Evolutionary conservation across 73 alveolate genomes (phyloP).

Genomic region (Stentor roeselii): DNA sequence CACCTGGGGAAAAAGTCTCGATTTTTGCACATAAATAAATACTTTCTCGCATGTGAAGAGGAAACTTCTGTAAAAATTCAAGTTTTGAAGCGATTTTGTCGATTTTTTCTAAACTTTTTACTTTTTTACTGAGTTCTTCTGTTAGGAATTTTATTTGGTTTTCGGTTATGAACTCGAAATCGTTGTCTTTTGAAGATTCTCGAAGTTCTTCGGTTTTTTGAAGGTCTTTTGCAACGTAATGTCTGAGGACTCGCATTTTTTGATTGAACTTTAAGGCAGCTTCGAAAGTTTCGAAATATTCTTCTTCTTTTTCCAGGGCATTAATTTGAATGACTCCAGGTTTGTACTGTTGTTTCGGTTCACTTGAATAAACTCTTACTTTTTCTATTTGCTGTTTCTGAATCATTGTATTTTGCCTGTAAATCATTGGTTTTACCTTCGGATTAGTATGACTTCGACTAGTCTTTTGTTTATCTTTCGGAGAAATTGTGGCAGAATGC

Average conservation of each 20-base stretch:
- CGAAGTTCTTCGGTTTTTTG: background rate
- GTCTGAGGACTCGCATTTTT: background rate
- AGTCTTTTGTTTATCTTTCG: background rate
- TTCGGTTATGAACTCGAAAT: background rate
- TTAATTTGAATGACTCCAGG: background rate
- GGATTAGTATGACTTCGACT: background rate
- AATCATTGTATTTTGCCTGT: too few relatives aligned
- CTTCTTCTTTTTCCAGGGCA: background rate
- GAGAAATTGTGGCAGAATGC: background rate
- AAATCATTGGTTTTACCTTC: background rate
- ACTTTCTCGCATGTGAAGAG: background rate
- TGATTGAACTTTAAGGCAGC: background rate
- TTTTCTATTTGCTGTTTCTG: too few relatives aligned
- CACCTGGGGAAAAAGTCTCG: background rate
- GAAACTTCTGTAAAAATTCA: constrained; percentile 2
- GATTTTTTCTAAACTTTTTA: background rate
- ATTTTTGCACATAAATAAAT: background rate
- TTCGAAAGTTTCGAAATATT: background rate
- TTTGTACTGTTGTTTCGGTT: background rate
- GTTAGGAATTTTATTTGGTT: too few relatives aligned
- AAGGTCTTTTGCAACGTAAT: background rate
- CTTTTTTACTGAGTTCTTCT: background rate
- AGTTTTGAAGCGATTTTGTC: background rate
- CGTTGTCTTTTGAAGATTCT: background rate
- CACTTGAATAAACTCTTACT: background rate